Percentiles rank a stretch among this genome's conserved stretches.
phyloP scores from a whole-genome alignment of 495 filamentous ascomycete species.

The Podospora sp. region DNA sequence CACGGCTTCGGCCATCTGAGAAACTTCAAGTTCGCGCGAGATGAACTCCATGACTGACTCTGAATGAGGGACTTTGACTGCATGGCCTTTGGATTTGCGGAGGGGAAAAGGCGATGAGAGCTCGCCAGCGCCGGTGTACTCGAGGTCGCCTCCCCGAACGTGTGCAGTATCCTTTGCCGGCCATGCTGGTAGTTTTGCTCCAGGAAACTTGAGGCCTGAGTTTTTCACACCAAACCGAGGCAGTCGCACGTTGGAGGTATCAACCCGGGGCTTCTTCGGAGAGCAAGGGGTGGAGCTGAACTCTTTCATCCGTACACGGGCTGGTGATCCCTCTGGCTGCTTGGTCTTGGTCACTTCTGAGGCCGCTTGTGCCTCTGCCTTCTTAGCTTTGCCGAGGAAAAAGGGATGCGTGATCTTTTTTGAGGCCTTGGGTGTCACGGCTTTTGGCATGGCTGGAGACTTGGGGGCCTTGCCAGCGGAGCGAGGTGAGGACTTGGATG shows the following conservation, averaged over 20 bases:
- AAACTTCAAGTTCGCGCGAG: conserved; percentile 38
- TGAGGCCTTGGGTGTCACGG: not conserved
- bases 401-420: conserved; percentile 86
- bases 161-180: conserved; percentile 67
- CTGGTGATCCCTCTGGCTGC: conserved; percentile 10
- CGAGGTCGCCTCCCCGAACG: conserved; percentile 47
- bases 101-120: conserved; percentile 2
- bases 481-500: conserved; percentile 8
- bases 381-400: conserved; percentile 58
- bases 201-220: conserved; percentile 55
- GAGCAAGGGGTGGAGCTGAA: conserved; percentile 42
- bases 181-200: conserved; percentile 67
- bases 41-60: conserved; percentile 50
- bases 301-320: conserved; percentile 30
- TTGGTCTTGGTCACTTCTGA: conserved; percentile 23
- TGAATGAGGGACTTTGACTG: conserved; percentile 40
- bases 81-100: conserved; percentile 55
- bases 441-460: not conserved
- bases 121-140: not conserved
- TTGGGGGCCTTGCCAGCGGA: conserved; percentile 25
- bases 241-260: conserved; percentile 25
- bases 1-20: conserved; percentile 26
- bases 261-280: conserved; percentile 31
- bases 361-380: conserved; percentile 14
- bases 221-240: conserved; percentile 40